Percentiles rank a stretch among this genome's conserved stretches.
Evolutionary conservation across 192 early-diverging fungal species (phyloP).

Genomic region (Phycomyces blakesleeanus): DNA sequence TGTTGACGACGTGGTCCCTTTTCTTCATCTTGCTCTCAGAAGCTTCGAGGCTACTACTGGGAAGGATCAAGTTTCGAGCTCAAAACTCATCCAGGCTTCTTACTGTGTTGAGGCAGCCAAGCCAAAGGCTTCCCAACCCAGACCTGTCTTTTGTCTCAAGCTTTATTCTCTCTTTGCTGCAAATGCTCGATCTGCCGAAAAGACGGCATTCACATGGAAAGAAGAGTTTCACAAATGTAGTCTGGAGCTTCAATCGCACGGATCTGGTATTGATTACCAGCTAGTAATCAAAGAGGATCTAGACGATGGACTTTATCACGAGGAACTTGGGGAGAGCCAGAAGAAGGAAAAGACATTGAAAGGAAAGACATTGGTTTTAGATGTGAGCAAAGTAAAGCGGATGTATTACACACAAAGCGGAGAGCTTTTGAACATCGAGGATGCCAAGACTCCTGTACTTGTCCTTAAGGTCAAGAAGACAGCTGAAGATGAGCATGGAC

Average conservation of each 20-base stretch:
- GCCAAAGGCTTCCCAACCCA: slow-evolving; percentile 45
- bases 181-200: slow-evolving; percentile 51
- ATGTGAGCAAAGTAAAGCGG: slow-evolving; percentile 42
- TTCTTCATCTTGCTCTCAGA: slow-evolving; percentile 31
- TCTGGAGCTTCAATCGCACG: slow-evolving; percentile 19
- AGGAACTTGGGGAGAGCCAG: slow-evolving; percentile 39
- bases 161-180: slow-evolving; percentile 70
- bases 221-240: slow-evolving; percentile 66
- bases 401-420: slow-evolving; percentile 76
- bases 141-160: slow-evolving; percentile 40
- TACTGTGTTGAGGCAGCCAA: too few species aligned
- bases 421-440: slow-evolving; percentile 72
- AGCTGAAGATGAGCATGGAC: not conserved
- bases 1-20: slow-evolving; percentile 37
- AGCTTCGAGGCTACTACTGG: slow-evolving; percentile 21
- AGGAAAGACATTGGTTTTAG: slow-evolving; percentile 30
- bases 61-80: slow-evolving; percentile 16
- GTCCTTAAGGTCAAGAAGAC: slow-evolving; percentile 56
- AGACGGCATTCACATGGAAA: slow-evolving; percentile 76
- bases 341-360: slow-evolving; percentile 23
- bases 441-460: slow-evolving; percentile 61
- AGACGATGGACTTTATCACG: slow-evolving; percentile 77
- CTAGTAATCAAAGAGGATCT: slow-evolving; percentile 60
- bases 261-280: slow-evolving; percentile 42
- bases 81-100: slow-evolving; percentile 50